Percentiles rank a stretch among this genome's conserved stretches.
These are phyloP conservation scores for Cupressus sempervirens DNA, from an alignment of 75 land plant genomes.

Conservation along the genomic window DNA sequence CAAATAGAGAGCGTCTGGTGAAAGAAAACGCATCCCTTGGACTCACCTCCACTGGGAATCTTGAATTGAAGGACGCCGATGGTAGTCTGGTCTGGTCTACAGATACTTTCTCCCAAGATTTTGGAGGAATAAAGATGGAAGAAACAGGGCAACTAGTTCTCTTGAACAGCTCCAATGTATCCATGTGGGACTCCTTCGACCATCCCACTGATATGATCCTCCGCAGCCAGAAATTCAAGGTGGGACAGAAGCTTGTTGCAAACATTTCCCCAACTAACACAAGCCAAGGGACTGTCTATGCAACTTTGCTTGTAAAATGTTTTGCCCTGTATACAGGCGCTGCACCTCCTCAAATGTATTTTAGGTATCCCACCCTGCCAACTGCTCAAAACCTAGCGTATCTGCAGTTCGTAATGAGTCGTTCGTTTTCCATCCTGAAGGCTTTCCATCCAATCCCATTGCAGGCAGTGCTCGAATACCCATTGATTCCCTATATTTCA, in stretches of 20 bases:
- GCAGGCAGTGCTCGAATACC: too few relatives aligned
- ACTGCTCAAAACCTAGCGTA: background rate
- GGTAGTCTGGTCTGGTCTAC: slow-evolving; percentile 40
- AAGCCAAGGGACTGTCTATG: too few relatives aligned
- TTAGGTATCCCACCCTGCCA: too few relatives aligned
- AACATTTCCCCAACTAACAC: too few relatives aligned
- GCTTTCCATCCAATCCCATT: background rate
- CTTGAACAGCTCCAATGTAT: slow-evolving; percentile 9
- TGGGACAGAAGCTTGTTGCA: too few relatives aligned
- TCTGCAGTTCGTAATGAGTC: background rate
- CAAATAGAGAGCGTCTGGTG: slow-evolving; percentile 32
- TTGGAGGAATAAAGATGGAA: background rate
- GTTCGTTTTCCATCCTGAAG: background rate
- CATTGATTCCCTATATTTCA: background rate
- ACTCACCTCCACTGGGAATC: slow-evolving; percentile 24
- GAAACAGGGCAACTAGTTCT: slow-evolving; percentile 39
- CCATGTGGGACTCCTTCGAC: slow-evolving; percentile 49
- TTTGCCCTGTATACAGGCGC: too few relatives aligned
- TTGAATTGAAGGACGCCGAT: slow-evolving; percentile 18
- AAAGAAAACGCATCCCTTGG: slow-evolving; percentile 16
- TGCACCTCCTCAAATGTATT: too few relatives aligned
- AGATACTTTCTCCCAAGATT: slow-evolving; percentile 19
- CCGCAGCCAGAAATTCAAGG: background rate
- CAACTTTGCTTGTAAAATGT: too few relatives aligned
- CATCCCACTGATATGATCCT: slow-evolving; percentile 21